Evolutionary conservation across 768 basidiomycete species (phyloP).

Genomic region (Suillus ampliporus): DNA sequence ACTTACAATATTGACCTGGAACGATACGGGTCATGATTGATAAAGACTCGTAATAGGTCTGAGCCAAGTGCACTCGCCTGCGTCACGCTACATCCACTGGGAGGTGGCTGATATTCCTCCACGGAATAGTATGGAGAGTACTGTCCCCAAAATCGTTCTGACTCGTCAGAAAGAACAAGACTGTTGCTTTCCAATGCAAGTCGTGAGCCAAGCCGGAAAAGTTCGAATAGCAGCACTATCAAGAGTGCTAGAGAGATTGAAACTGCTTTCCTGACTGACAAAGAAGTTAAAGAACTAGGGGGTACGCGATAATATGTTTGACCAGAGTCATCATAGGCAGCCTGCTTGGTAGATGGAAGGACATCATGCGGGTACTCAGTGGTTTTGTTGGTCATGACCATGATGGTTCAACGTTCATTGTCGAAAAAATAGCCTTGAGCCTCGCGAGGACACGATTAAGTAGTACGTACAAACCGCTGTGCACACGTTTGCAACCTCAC

Average conservation of each 20-base stretch:
- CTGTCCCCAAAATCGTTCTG: constrained; percentile 1
- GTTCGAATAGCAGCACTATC: background rate
- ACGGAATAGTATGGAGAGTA: constrained; percentile 3
- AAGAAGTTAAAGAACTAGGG: background rate
- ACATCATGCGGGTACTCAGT: background rate
- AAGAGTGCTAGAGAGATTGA: background rate
- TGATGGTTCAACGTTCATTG: background rate
- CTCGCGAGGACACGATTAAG: background rate
- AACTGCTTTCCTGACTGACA: background rate
- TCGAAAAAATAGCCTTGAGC: background rate
- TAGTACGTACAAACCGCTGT: background rate
- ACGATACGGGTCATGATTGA: background rate
- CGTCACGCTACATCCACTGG: background rate
- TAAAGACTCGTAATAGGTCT: background rate
- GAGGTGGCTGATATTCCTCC: background rate
- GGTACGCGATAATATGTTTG: background rate
- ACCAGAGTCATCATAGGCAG: background rate
- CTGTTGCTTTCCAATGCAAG: background rate
- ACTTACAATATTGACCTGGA: constrained; percentile 38
- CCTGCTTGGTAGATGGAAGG: background rate
- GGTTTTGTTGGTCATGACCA: background rate
- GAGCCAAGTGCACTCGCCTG: background rate
- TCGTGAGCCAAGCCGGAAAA: background rate
- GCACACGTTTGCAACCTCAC: too few relatives aligned
- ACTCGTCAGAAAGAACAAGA: background rate